Base-by-base conservation (phyloP, 176 grass and related monocot species). In the Guadua angustifolia region DNA sequence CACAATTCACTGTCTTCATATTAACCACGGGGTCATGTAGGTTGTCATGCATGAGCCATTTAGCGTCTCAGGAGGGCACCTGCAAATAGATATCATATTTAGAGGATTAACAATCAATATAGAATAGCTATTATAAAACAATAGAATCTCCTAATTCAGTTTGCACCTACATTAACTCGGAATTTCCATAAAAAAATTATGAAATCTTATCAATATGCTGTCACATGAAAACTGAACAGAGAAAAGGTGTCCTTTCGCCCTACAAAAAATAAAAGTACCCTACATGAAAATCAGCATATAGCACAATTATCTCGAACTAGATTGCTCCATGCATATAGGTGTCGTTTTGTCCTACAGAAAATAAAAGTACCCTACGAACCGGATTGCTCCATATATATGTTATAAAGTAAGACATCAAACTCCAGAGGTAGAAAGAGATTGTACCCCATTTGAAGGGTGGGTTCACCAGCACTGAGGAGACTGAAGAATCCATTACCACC, bases 361-460 rank as follows among this genome's bases (percentile, higher is more conserved):
- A 39, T n/a, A n/a, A n/a, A n/a, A n/a, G n/a, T n/a, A n/a, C n/a
- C n/a, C n/a, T n/a, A n/a, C n/a, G n/a, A n/a, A 26, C 39, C 11
- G 35, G 15, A 69, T 69, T 43, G 17, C 15, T 19, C 7, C 39
- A 5, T 7, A 14, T 35, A 19, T 53, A 53, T 53, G 36, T 19
- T 76, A 24, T 47, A 53, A 53, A 64, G 15, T 24, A 35, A 18
- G 38, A 66, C 9, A 81, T 65, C 19, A 70, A 60, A 49, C 59
- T 65, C 35, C 14, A 5, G 62, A 65, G 35, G 29, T 6, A 57
- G 32, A 55, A 66, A 51, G 18, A 36, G 47, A 66, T 16, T 35
- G 12, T 86, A 98, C 95, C 91, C 95, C 18, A 94, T 92, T 46
- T 98, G 95, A 73, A 98, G 89, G n/a, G 91, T 92, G 6, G 93